Evolutionary conservation across 805 yeast genomes (phyloP).

Genomic region (Candida montana): DNA sequence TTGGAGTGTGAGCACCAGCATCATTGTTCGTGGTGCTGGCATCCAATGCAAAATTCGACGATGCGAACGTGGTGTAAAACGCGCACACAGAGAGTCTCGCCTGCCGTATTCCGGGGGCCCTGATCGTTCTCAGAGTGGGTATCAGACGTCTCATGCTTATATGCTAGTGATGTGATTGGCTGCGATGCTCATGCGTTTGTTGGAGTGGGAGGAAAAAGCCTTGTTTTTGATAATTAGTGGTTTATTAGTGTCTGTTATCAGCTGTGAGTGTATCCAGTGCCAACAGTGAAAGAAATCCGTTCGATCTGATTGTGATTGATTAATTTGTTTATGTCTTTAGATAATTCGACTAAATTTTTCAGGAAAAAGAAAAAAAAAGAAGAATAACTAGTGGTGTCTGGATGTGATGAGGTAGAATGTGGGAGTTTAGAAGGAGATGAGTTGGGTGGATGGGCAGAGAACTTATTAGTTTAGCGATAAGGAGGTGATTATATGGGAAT

Average conservation of each 20-base stretch:
- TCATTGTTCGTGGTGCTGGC: background rate
- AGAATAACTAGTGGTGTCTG: background rate
- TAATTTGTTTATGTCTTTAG: too few species aligned
- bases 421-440: background rate
- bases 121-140: background rate
- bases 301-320: too few species aligned
- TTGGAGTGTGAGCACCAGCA: background rate
- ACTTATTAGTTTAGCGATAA: background rate
- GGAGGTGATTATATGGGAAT: background rate
- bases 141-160: slow-evolving; percentile 2
- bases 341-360: too few species aligned
- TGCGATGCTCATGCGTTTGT: background rate
- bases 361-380: too few species aligned
- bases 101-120: background rate
- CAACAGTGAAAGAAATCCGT: too few species aligned
- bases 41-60: slow-evolving; percentile 4
- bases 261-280: too few species aligned
- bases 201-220: too few species aligned
- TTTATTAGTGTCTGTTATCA: too few species aligned
- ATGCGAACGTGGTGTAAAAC: slow-evolving; percentile 7
- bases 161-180: background rate
- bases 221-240: too few species aligned
- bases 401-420: background rate
- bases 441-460: background rate
- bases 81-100: background rate